phyloP scores from a whole-genome alignment of 2,329 filamentous ascomycete genomes.

The Berkeleyomyces basicola region DNA sequence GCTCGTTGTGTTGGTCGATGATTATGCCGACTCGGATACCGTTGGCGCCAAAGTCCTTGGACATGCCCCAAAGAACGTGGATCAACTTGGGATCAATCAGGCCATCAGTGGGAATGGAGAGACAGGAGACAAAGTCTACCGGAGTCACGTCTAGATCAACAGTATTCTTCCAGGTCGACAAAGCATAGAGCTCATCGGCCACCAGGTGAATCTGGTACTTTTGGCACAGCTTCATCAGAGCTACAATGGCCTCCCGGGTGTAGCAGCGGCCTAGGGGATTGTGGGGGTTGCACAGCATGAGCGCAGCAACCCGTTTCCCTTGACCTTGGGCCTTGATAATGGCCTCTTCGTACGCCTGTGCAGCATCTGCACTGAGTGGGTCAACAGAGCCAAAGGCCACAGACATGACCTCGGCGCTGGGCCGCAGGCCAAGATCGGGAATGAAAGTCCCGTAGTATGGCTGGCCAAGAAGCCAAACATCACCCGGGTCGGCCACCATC shows the following conservation, averaged over 20 bases:
- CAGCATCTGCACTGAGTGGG: slow-evolving; percentile 26
- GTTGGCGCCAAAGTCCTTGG: slow-evolving; percentile 39
- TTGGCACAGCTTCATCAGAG: slow-evolving; percentile 30
- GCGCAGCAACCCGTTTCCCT: slow-evolving; percentile 26
- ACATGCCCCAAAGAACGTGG: slow-evolving; percentile 33
- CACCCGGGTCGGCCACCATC: slow-evolving; percentile 25
- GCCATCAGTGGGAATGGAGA: slow-evolving; percentile 26
- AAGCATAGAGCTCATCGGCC: slow-evolving; percentile 33
- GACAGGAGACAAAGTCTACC: slow-evolving; percentile 28
- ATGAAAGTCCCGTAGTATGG: slow-evolving; percentile 33
- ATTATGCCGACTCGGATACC: slow-evolving; percentile 35
- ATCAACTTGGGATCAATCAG: slow-evolving; percentile 33
- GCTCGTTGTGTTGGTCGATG: slow-evolving; percentile 29
- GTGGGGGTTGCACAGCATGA: slow-evolving; percentile 36
- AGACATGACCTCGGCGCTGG: slow-evolving; percentile 25
- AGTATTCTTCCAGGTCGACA: slow-evolving; percentile 31
- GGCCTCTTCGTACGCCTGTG: slow-evolving; percentile 28
- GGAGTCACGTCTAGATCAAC: slow-evolving; percentile 18
- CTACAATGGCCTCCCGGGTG: slow-evolving; percentile 23
- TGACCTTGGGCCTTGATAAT: slow-evolving; percentile 23
- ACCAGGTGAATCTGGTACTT: slow-evolving; percentile 35
- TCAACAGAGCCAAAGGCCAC: slow-evolving; percentile 29
- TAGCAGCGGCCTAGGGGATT: slow-evolving; percentile 36
- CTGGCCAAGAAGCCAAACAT: slow-evolving; percentile 26
- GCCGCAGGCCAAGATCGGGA: slow-evolving; percentile 27